These are phyloP conservation scores for Pugionium dolabratum DNA, from an alignment of 345 rosid species.

Conservation along the genomic window DNA sequence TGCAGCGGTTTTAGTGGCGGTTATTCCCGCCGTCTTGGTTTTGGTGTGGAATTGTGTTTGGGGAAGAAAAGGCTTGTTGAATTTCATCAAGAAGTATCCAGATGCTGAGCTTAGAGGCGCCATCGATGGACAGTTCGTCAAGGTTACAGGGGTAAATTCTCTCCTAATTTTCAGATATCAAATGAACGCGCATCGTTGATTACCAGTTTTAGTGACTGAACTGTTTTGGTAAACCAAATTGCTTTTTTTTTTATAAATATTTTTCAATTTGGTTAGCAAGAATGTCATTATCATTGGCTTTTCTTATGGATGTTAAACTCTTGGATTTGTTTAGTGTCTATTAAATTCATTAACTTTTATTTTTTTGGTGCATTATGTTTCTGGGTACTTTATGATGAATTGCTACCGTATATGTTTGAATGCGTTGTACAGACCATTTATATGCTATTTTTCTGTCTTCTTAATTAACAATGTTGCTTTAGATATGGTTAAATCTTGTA, in stretches of 20 bases:
- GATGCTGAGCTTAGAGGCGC: slow-evolving; percentile 95
- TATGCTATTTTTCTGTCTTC: neutral
- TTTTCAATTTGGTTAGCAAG: neutral
- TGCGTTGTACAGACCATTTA: too few species aligned
- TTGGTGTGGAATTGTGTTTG: slow-evolving; percentile 68
- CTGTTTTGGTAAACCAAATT: slow-evolving; percentile 1
- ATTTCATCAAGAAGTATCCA: slow-evolving; percentile 63
- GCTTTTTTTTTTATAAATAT: slow-evolving; percentile 3
- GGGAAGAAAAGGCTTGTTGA: slow-evolving; percentile 72
- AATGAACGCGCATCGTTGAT: neutral
- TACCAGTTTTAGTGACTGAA: slow-evolving; percentile 21
- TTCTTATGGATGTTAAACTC: slow-evolving; percentile 11
- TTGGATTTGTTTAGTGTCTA: slow-evolving; percentile 24
- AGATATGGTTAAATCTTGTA: neutral
- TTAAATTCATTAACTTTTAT: too few species aligned
- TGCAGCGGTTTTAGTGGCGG: slow-evolving; percentile 59
- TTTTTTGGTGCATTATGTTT: too few species aligned
- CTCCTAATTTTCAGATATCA: slow-evolving; percentile 4
- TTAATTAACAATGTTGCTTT: slow-evolving; percentile 18
- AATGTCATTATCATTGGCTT: slow-evolving; percentile 26
- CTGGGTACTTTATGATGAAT: too few species aligned
- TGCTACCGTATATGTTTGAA: too few species aligned
- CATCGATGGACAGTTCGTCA: slow-evolving; percentile 84
- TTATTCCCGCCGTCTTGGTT: slow-evolving; percentile 52
- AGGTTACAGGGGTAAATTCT: slow-evolving; percentile 83